Base-by-base conservation (phyloP, 1,284 basidiomycete species). In the Sanghuangporus sanghuang region DNA sequence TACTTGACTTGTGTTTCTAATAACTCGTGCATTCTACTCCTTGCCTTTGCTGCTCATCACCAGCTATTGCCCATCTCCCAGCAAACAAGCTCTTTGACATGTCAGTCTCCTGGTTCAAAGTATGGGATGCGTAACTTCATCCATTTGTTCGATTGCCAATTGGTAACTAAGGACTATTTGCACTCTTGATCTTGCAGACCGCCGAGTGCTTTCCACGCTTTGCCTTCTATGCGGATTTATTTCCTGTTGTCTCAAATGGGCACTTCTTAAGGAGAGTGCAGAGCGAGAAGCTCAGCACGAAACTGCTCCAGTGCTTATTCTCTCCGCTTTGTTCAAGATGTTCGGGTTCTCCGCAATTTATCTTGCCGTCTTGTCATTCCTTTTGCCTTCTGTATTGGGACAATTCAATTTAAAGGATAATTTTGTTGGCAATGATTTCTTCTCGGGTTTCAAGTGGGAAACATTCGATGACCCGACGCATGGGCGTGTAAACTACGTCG, bases 401-500 rank as follows among this genome's bases (percentile, higher is more conserved):
- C 39, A 57, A 32, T 64, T 60, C 46, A 59, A 61, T 35, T 49
- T 65, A 8, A 50, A 62, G 23, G 75, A 81, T 65, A 67, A 71
- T 23, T 79, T 73, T 69, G 67, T 74, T 36, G 83, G 82, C 21
- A 6, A 65, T 4, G 75, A 75, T 64, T 85, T 85, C 69, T 74
- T 79, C 66, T 59, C 75, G 14, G 67, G 65, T 3, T 85, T 79
- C 74, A 71, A 68, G 0, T 85, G 81, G 79, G 73, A 80, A 65
- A 80, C 77, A 14, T 64, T 73, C 36, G 69, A 78, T 62, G 84
- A 86, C 70, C 84, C 83, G 3, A 86, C 84, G 0, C 79, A 84
- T 68, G 84, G 84, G 9, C 74, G 79, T 61, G 81, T 83, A 56
- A 81, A 85, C 72, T 86, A 80, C 64, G 77, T 84, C 38, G 73